These are phyloP conservation scores for Prunus armeniaca DNA, from an alignment of 306 rosid genomes.

Conservation along the genomic window DNA sequence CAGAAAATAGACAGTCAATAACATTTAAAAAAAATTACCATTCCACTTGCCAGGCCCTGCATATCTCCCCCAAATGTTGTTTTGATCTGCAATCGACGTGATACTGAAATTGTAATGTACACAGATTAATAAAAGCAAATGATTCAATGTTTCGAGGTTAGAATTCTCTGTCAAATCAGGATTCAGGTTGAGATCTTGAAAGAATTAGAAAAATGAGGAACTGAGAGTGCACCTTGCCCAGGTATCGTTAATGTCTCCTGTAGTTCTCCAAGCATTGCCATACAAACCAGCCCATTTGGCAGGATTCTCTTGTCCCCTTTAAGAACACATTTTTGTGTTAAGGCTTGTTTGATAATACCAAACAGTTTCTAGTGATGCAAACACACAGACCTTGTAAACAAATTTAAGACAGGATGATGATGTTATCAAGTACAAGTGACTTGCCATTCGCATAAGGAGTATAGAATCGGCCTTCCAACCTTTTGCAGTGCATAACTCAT, in stretches of 20 bases:
- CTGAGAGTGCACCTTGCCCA: slow-evolving; percentile 10
- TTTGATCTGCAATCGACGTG: slow-evolving; percentile 22
- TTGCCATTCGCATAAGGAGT: slow-evolving; percentile 26
- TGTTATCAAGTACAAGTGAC: background rate
- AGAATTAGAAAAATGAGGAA: background rate
- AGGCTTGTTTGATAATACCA: background rate
- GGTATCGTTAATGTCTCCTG: slow-evolving; percentile 24
- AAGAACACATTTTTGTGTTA: background rate
- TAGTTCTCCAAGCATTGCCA: slow-evolving; percentile 29
- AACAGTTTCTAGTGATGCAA: background rate
- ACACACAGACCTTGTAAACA: background rate
- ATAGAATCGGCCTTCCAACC: slow-evolving; percentile 23
- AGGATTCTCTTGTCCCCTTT: slow-evolving; percentile 22
- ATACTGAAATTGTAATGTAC: slow-evolving; percentile 4
- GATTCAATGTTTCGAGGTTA: background rate
- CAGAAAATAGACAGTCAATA: background rate
- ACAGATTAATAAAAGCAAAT: background rate
- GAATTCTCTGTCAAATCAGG: background rate
- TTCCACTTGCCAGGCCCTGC: slow-evolving; percentile 30
- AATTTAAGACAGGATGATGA: background rate
- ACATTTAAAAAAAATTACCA: background rate
- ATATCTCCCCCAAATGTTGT: slow-evolving; percentile 23
- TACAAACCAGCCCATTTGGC: slow-evolving; percentile 19
- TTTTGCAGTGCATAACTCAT: slow-evolving; percentile 23
- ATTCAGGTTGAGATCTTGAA: background rate